Evolutionary conservation across 441 rosid species (phyloP).

Genomic region (Syzygium malaccense): DNA sequence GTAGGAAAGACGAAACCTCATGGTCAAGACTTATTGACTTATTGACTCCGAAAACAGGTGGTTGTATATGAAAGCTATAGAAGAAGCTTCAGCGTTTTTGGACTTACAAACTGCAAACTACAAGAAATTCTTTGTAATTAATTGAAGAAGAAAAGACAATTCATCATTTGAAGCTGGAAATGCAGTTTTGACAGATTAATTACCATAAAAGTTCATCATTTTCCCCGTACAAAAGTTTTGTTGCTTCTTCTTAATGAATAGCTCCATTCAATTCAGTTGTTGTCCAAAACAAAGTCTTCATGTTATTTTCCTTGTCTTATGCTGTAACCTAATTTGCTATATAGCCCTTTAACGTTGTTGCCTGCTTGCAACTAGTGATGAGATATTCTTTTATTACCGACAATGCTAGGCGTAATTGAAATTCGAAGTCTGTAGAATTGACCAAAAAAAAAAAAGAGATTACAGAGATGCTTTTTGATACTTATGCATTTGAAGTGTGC

Average conservation of each 20-base stretch:
- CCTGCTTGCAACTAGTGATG: not conserved
- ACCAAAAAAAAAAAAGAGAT: not conserved
- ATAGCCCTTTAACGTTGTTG: not conserved
- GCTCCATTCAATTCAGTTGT: not conserved
- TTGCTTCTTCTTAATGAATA: not conserved
- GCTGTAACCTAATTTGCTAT: not conserved
- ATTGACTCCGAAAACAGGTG: not conserved
- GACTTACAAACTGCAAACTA: not conserved
- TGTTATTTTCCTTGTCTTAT: not conserved
- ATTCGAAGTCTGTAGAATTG: not conserved
- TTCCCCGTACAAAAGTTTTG: not conserved
- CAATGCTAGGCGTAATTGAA: not conserved
- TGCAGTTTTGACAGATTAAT: not conserved
- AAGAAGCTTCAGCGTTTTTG: not conserved
- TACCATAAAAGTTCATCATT: not conserved
- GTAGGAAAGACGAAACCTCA: not conserved
- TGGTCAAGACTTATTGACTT: not conserved
- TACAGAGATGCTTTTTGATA: not conserved
- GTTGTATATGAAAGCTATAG: not conserved
- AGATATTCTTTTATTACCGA: not conserved
- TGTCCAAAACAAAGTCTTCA: not conserved
- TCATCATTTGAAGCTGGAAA: not conserved
- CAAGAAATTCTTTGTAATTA: not conserved
- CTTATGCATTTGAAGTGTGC: not conserved
- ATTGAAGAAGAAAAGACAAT: not conserved